Evolutionary conservation across 345 rosid species (phyloP).

Genomic region (Corchorus olitorius): DNA sequence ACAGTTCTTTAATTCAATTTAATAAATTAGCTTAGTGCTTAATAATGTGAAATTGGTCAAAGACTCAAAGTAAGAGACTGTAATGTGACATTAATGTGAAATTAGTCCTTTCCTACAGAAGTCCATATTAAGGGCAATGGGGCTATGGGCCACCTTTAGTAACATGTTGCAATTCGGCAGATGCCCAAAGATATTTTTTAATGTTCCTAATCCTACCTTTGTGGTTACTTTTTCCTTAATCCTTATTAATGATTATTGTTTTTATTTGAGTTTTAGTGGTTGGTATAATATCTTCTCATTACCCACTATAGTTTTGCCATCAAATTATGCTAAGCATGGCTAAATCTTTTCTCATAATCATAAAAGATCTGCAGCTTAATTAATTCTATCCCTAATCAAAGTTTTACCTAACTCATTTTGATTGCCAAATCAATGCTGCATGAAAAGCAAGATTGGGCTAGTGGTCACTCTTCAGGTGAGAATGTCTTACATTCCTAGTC

Average conservation of each 20-base stretch:
- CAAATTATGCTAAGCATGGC: background rate
- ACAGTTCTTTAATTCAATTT: background rate
- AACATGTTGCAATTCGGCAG: background rate
- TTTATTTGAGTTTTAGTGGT: conserved; percentile 6
- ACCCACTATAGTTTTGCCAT: conserved; percentile 10
- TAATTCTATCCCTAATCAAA: background rate
- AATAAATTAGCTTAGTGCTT: background rate
- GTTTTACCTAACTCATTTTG: background rate
- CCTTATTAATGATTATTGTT: background rate
- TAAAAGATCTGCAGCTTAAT: conserved; percentile 2
- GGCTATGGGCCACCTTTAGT: background rate
- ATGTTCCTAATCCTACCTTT: background rate
- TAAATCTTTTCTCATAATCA: background rate
- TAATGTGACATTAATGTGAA: background rate
- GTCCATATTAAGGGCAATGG: background rate
- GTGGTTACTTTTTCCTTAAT: background rate
- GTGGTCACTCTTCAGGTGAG: background rate
- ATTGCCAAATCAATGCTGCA: background rate
- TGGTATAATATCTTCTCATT: conserved; percentile 5
- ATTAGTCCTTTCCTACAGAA: background rate
- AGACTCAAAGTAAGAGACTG: too few species aligned
- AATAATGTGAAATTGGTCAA: background rate
- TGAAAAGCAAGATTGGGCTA: background rate
- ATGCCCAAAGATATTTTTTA: background rate
- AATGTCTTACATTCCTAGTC: background rate